These are phyloP conservation scores for Didymella pomorum DNA, from an alignment of 2,329 filamentous ascomycete genomes.

Conservation along the genomic window DNA sequence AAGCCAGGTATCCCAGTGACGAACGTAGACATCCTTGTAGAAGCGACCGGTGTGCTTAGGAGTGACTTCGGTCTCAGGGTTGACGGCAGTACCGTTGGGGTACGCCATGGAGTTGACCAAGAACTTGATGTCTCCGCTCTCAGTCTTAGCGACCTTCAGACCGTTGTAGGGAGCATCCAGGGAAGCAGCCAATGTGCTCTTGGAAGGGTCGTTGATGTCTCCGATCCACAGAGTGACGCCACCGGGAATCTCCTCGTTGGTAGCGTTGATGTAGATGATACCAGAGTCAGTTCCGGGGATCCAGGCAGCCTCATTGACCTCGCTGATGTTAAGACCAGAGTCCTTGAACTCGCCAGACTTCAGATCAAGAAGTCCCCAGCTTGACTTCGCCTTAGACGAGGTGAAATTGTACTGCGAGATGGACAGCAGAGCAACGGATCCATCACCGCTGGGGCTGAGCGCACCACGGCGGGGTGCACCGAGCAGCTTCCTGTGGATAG, in stretches of 20 bases:
- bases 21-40: conserved; percentile 77
- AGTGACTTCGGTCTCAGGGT: conserved; percentile 66
- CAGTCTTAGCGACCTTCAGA: conserved; percentile 57
- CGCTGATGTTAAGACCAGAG: conserved; percentile 42
- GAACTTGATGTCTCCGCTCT: conserved; percentile 53
- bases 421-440: conserved; percentile 70
- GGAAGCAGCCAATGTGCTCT: conserved; percentile 45
- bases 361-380: conserved; percentile 50
- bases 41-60: conserved; percentile 70
- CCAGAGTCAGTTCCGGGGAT: conserved; percentile 51
- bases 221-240: conserved; percentile 50
- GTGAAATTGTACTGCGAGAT: conserved; percentile 83
- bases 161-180: conserved; percentile 59
- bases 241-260: conserved; percentile 63
- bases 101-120: conserved; percentile 68
- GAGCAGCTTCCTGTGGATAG: conserved; percentile 59
- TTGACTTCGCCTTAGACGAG: conserved; percentile 69
- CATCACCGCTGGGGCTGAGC: conserved; percentile 71
- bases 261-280: conserved; percentile 71
- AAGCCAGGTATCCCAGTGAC: conserved; percentile 82
- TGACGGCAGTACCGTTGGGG: conserved; percentile 74
- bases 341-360: conserved; percentile 45
- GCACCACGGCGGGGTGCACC: conserved; percentile 76
- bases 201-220: conserved; percentile 39
- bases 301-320: conserved; percentile 47